phyloP scores from a whole-genome alignment of 1,284 basidiomycete species.

The Apiotrichum gamsii region DNA sequence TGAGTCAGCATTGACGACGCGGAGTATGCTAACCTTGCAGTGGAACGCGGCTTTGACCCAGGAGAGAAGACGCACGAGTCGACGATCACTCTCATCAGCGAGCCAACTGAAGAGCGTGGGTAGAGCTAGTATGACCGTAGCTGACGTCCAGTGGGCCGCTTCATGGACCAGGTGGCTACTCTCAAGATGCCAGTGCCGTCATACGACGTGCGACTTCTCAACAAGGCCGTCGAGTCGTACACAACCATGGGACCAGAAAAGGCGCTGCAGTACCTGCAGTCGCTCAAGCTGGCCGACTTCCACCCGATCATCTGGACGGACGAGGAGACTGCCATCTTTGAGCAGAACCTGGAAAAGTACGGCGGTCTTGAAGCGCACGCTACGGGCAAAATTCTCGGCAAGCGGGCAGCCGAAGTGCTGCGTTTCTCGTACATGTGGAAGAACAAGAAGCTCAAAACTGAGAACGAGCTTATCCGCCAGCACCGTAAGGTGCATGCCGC shows the following conservation, averaged over 20 bases:
- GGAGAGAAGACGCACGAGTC: slow-evolving; percentile 35
- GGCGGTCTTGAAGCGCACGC: slow-evolving; percentile 45
- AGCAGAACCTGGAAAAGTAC: slow-evolving; percentile 33
- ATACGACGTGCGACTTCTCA: slow-evolving; percentile 35
- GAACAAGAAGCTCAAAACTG: slow-evolving; percentile 40
- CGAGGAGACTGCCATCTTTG: slow-evolving; percentile 26
- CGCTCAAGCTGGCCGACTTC: slow-evolving; percentile 28
- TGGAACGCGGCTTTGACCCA: slow-evolving; percentile 36
- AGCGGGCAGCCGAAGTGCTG: slow-evolving; percentile 40
- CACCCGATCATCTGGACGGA: slow-evolving; percentile 29
- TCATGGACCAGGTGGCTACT: slow-evolving; percentile 31
- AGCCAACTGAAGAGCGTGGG: slow-evolving; percentile 36
- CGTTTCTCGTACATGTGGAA: slow-evolving; percentile 47
- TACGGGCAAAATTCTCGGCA: slow-evolving; percentile 32
- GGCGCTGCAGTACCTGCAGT: slow-evolving; percentile 28
- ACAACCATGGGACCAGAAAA: slow-evolving; percentile 25
- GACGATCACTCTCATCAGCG: slow-evolving; percentile 27
- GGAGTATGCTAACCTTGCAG: no score
- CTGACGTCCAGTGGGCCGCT: slow-evolving; percentile 23
- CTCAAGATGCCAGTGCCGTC: slow-evolving; percentile 33
- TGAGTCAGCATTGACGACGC: no score
- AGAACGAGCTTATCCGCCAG: slow-evolving; percentile 42
- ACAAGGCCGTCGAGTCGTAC: slow-evolving; percentile 26
- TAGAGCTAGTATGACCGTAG: neutral
- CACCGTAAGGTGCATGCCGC: slow-evolving; percentile 35